Evolutionary conservation across 1,284 basidiomycete genomes (phyloP).

Genomic region (Naganishia liquefaciens): DNA sequence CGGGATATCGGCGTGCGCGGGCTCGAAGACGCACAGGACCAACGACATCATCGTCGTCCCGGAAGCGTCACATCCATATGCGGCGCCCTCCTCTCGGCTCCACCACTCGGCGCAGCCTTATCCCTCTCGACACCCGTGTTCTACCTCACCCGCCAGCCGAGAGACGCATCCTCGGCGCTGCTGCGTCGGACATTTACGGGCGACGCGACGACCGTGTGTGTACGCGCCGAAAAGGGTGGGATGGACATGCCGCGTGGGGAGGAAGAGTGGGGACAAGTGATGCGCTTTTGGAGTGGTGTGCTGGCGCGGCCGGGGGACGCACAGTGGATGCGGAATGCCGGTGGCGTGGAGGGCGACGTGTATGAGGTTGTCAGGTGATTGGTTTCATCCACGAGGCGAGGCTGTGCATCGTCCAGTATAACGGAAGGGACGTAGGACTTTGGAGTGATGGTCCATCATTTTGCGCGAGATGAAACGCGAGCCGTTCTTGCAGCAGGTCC

Average conservation of each 20-base stretch:
- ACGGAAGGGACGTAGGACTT: too few relatives aligned
- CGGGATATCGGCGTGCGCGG: constrained; percentile 46
- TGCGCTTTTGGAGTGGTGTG: constrained; percentile 80
- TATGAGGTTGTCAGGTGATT: constrained; percentile 63
- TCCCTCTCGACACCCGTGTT: constrained; percentile 62
- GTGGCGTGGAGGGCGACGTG: constrained; percentile 63
- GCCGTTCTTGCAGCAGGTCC: too few relatives aligned
- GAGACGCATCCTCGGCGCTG: background rate
- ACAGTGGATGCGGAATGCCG: constrained; percentile 37
- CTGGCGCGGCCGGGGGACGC: constrained; percentile 58
- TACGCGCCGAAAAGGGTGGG: constrained; percentile 49
- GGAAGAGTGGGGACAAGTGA: constrained; percentile 77
- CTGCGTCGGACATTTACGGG: constrained; percentile 41
- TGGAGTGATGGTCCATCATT: too few relatives aligned
- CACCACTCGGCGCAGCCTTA: constrained; percentile 60
- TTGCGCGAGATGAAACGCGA: too few relatives aligned
- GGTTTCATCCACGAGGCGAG: too few relatives aligned
- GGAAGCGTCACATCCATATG: constrained; percentile 70
- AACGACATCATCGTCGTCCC: constrained; percentile 43
- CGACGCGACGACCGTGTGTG: constrained; percentile 45
- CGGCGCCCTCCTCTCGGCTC: constrained; percentile 73
- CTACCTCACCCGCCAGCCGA: constrained; percentile 59
- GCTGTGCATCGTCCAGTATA: too few relatives aligned
- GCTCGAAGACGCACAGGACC: background rate
- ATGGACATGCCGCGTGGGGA: constrained; percentile 73